Conservation (phyloP, 306 rosid genomes). For the Quercus ilex region DNA sequence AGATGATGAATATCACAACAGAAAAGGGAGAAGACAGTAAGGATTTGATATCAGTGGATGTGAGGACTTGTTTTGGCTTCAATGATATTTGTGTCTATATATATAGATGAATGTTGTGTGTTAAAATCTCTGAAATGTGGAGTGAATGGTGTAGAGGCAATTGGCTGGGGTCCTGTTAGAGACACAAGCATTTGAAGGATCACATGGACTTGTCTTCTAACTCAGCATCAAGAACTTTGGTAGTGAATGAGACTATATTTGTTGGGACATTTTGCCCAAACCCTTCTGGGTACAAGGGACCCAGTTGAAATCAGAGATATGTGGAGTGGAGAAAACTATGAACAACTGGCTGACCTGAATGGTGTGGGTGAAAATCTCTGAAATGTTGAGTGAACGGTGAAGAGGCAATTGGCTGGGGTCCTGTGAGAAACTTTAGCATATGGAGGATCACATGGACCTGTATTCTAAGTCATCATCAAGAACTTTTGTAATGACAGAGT, state of each 20-base stretch:
- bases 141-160: conserved; percentile 12
- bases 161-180: conserved; percentile 2
- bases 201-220: conserved; percentile 32
- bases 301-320: neutral
- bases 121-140: neutral
- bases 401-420: conserved; percentile 13
- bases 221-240: conserved; percentile 11
- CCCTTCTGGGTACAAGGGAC: neutral
- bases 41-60: neutral
- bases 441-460: conserved; percentile 28
- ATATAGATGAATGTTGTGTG: conserved; percentile 17
- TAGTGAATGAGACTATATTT: neutral
- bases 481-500: neutral
- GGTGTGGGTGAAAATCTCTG: neutral
- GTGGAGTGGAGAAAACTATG: neutral
- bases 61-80: neutral
- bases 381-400: neutral
- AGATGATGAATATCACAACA: neutral
- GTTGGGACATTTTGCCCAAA: neutral
- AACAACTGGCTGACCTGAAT: neutral
- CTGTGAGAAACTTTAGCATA: conserved; percentile 5
- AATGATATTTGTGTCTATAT: neutral
- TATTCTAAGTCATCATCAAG: neutral
- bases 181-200: conserved; percentile 7
- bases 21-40: neutral